Evolutionary conservation across 306 rosid species (phyloP).

Genomic region (Prunus kanzakura): DNA sequence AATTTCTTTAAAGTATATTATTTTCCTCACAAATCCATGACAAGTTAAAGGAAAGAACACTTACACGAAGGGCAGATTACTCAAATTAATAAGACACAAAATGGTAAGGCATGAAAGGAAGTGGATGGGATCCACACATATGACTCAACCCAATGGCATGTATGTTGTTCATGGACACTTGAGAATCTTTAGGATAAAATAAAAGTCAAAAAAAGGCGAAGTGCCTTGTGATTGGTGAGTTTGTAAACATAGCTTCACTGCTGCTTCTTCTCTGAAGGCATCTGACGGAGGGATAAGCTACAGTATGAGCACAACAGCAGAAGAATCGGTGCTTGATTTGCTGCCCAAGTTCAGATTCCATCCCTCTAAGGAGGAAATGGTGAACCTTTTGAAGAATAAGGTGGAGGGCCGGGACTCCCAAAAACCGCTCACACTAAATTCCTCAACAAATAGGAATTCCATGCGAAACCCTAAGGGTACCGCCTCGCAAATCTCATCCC

Average conservation of each 20-base stretch:
- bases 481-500: no score
- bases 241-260: neutral
- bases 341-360: neutral
- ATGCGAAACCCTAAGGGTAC: no score
- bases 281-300: neutral
- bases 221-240: neutral
- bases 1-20: no score
- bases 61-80: neutral
- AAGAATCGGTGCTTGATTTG: neutral
- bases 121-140: neutral
- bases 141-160: neutral
- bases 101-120: neutral
- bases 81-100: neutral
- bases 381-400: conserved; percentile 30
- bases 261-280: neutral
- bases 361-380: neutral
- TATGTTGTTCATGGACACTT: neutral
- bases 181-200: neutral
- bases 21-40: no score
- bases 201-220: neutral
- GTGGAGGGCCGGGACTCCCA: conserved; percentile 2
- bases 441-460: no score
- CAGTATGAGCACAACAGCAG: neutral
- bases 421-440: no score
- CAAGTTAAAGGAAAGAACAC: no score